These are phyloP conservation scores for Globisporangium spiculum DNA, from an alignment of 352 stramenopile genomes.

Conservation along the genomic window DNA sequence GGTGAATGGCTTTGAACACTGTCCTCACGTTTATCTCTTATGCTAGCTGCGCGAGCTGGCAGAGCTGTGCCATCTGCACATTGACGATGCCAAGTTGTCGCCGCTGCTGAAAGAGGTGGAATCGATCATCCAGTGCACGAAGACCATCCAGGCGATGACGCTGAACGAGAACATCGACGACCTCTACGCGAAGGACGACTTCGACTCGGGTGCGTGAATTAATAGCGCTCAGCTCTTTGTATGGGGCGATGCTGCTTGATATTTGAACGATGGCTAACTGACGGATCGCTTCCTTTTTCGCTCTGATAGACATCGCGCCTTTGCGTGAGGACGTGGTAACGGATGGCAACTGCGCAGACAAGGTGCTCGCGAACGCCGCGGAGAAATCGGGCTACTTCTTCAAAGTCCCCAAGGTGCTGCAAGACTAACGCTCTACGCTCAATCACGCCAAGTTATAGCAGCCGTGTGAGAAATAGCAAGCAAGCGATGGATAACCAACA, in stretches of 20 bases:
- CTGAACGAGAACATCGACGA: conserved; percentile 82
- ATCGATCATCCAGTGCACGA: conserved; percentile 87
- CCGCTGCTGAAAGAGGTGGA: conserved; percentile 77
- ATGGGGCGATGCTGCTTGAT: not conserved
- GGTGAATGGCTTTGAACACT: not conserved
- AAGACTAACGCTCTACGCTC: conserved; percentile 46
- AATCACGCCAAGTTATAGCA: not conserved
- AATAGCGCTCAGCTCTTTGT: not conserved
- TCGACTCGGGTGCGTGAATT: conserved; percentile 31
- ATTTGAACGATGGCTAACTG: not conserved
- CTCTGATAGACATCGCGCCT: conserved; percentile 35
- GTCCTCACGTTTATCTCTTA: not conserved
- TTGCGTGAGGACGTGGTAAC: conserved; percentile 75
- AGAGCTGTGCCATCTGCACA: conserved; percentile 80
- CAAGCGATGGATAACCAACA: not conserved
- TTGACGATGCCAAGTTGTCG: conserved; percentile 68
- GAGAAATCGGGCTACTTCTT: conserved; percentile 82
- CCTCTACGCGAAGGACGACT: conserved; percentile 66
- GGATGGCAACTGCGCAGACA: conserved; percentile 67
- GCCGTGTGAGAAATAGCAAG: conserved; percentile 14
- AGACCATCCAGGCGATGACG: conserved; percentile 82
- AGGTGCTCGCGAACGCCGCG: conserved; percentile 73
- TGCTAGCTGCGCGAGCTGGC: conserved; percentile 67
- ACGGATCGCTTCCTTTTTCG: not conserved
- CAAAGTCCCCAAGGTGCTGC: conserved; percentile 84